A percentile compares a stretch with the other conserved stretches of the same genome.
Evolutionary conservation across 2,329 filamentous ascomycete genomes (phyloP).

Genomic region (Fusarium sacchari): DNA sequence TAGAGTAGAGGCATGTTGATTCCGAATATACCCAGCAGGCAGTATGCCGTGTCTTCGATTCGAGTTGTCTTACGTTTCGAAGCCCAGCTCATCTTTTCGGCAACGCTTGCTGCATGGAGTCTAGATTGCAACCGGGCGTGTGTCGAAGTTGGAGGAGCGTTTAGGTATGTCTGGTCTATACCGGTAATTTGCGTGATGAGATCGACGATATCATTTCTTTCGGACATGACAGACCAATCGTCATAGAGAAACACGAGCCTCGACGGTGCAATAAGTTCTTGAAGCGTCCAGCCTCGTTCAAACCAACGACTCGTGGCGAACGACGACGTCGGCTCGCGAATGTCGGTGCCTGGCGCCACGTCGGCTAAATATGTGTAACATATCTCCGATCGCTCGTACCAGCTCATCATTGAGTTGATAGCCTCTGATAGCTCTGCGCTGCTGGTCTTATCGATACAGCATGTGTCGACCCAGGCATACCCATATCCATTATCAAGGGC

Average conservation of each 20-base stretch:
- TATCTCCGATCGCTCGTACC: neutral
- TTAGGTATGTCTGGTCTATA: neutral
- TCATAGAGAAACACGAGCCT: neutral
- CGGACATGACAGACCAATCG: neutral
- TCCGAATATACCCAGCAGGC: neutral
- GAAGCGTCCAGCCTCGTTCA: neutral
- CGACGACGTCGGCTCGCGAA: neutral
- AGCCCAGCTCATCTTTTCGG: neutral
- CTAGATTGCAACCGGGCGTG: fast-evolving
- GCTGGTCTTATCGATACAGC: neutral
- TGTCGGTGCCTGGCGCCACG: neutral
- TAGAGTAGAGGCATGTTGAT: neutral
- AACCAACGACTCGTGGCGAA: neutral
- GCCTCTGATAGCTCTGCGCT: neutral
- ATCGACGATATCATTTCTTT: fast-evolving
- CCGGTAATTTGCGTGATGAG: neutral
- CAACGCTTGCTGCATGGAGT: neutral
- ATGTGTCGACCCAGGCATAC: neutral
- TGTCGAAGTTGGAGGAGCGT: fast-evolving
- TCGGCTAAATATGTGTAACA: neutral
- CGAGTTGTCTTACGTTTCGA: neutral
- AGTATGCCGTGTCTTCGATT: neutral
- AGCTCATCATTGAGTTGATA: neutral
- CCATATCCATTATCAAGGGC: neutral
- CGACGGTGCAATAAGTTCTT: neutral